phyloP scores from a whole-genome alignment of 768 basidiomycete genomes.

The Clavulina sp. region DNA sequence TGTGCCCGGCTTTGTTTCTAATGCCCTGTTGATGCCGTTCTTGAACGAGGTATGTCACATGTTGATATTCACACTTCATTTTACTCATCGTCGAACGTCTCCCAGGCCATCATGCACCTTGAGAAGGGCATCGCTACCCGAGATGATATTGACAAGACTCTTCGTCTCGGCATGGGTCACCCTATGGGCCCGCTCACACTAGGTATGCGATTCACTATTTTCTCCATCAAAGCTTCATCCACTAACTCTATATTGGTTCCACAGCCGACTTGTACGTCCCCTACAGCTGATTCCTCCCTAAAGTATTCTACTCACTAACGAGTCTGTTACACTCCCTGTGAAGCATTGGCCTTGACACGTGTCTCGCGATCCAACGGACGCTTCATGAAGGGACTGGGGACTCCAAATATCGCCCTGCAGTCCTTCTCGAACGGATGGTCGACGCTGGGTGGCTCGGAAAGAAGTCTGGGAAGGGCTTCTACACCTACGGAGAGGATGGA shows the following conservation, averaged over 20 bases:
- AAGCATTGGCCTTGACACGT: conserved; percentile 96
- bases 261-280: conserved; percentile 40
- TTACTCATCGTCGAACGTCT: neutral
- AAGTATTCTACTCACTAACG: neutral
- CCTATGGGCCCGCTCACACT: conserved; percentile 90
- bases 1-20: conserved; percentile 89
- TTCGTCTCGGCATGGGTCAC: conserved; percentile 85
- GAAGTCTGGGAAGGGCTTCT: conserved; percentile 91
- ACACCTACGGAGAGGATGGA: conserved; percentile 17
- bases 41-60: conserved; percentile 59
- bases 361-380: conserved; percentile 81
- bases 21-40: conserved; percentile 91
- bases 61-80: neutral
- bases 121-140: conserved; percentile 88
- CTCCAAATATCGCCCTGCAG: conserved; percentile 84
- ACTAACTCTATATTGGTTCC: conserved; percentile 4
- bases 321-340: conserved; percentile 3
- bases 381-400: conserved; percentile 80
- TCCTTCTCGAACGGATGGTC: conserved; percentile 88
- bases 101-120: conserved; percentile 78
- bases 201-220: conserved; percentile 24
- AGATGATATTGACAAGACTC: conserved; percentile 89
- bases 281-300: neutral
- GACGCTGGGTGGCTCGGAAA: conserved; percentile 87
- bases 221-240: neutral